Base-by-base conservation (phyloP, 225 moss, liverwort and hornwort species). In the Pseudisothecium myosuroides region DNA sequence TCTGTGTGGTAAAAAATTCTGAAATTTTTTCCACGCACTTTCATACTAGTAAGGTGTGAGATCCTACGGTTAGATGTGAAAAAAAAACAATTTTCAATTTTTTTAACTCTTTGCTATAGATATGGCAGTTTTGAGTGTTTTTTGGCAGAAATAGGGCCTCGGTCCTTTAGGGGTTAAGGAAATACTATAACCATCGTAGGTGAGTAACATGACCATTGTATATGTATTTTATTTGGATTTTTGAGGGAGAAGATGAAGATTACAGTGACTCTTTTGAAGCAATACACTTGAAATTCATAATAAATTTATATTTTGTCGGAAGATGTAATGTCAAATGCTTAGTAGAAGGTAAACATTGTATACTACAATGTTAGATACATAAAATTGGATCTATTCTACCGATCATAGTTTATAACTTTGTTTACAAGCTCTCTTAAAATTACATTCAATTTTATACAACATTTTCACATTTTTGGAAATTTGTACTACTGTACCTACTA, bases 201-300 rank as follows among this genome's bases (percentile, higher is more conserved):
- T n/a, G n/a, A n/a, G n/a, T n/a, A n/a, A n/a, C n/a, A n/a, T n/a
- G n/a, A n/a, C n/a, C n/a, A 39, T 69, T 24, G 7, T 14, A 4
- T 13, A 8, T 39, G 7, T 1, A 39, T 1, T 69, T 24, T 39
- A 39, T 39, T 69, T 24, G 8, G 14, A 1, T 39, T 39, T 69
- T 1, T 4, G 10, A 0, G 0, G 0, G 4, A 23, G 2, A 24
- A 4, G 12, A 23, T 14, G 14, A 39, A 2, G 14, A 13, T 23
- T 4, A 5, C 14, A 36, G 36, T 36, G 5, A 36, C 2, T 64
- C 9, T 5, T 64, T 5, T 1, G 21, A 12, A 2, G 12, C 67
- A 67, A 67, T 2, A 37, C 37, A 12, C 12, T n/a, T 68, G 68
- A n/a, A 68, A 22, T 2, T n/a, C 7, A 22, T 68, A n/a, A n/a